Evolutionary conservation across 225 moss, liverwort and hornwort genomes (phyloP).

Genomic region (Physcomitrellopsis africana): DNA sequence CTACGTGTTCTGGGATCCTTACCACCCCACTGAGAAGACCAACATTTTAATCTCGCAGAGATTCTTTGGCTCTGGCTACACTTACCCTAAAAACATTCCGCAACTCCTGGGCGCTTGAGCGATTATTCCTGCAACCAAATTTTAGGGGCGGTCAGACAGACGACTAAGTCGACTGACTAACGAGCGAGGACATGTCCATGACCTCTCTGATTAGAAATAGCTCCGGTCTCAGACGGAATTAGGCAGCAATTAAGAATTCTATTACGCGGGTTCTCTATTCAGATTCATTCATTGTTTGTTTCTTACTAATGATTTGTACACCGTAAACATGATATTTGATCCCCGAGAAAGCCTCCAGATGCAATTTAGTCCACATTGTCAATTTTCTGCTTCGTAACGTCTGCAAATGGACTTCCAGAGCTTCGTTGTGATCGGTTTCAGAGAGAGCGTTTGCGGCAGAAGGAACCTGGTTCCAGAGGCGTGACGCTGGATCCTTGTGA

Average conservation of each 20-base stretch:
- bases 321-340: too few species aligned
- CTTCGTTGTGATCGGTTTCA: too few species aligned
- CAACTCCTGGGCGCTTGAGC: conserved; percentile 24
- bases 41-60: conserved; percentile 36
- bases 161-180: conserved; percentile 14
- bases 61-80: conserved; percentile 19
- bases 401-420: too few species aligned
- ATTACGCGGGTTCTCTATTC: too few species aligned
- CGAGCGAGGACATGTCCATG: not conserved
- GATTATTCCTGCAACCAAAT: not conserved
- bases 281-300: too few species aligned
- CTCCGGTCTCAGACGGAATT: not conserved
- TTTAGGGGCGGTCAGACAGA: not conserved
- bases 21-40: conserved; percentile 65
- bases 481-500: too few species aligned
- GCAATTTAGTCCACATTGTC: too few species aligned
- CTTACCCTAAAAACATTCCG: conserved; percentile 37
- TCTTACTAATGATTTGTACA: too few species aligned
- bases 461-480: too few species aligned
- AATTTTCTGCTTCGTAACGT: too few species aligned
- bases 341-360: too few species aligned
- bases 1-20: conserved; percentile 76
- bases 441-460: too few species aligned
- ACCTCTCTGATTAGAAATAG: not conserved
- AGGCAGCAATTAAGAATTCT: not conserved